Conservation (phyloP, 1,139 yeast genomes). For the Blastobotrys malaysiensis region DNA sequence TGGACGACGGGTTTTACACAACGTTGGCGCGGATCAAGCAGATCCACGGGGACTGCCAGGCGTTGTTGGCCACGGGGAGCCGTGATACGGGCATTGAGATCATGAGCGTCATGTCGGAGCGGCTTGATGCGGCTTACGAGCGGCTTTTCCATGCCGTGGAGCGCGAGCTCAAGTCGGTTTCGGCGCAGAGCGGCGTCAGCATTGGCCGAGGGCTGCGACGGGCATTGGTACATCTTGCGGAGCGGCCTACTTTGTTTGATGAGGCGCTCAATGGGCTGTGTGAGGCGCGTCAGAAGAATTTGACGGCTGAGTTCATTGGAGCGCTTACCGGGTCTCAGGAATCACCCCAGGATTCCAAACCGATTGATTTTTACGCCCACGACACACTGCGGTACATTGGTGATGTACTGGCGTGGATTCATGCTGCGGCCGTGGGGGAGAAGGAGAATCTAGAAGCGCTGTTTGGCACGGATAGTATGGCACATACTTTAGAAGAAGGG, state of each 20-base stretch:
- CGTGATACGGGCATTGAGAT: constrained; percentile 68
- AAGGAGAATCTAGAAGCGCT: constrained; percentile 62
- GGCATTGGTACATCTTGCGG: constrained; percentile 33
- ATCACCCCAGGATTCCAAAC: constrained; percentile 34
- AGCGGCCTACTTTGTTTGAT: constrained; percentile 35
- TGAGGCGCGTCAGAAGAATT: constrained; percentile 29
- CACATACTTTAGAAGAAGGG: constrained; percentile 27
- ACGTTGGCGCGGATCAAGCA: constrained; percentile 56
- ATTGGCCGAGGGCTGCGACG: constrained; percentile 24
- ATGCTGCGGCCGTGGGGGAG: constrained; percentile 85
- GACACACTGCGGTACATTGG: constrained; percentile 83
- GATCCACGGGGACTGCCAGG: constrained; percentile 64
- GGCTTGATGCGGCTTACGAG: constrained; percentile 48
- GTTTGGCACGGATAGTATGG: constrained; percentile 41
- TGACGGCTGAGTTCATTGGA: constrained; percentile 42
- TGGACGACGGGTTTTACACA: constrained; percentile 56
- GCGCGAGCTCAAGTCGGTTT: constrained; percentile 29
- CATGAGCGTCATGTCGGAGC: constrained; percentile 53
- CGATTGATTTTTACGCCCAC: constrained; percentile 62
- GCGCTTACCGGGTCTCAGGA: constrained; percentile 40
- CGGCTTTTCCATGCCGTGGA: constrained; percentile 41
- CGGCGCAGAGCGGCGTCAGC: constrained; percentile 20
- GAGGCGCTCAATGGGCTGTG: constrained; percentile 30
- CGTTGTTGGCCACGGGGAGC: constrained; percentile 54
- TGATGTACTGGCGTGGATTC: constrained; percentile 84